Percentiles rank a stretch among this genome's conserved stretches.
Evolutionary conservation across 1,284 basidiomycete genomes (phyloP).

Genomic region (Hemileia vastatrix): DNA sequence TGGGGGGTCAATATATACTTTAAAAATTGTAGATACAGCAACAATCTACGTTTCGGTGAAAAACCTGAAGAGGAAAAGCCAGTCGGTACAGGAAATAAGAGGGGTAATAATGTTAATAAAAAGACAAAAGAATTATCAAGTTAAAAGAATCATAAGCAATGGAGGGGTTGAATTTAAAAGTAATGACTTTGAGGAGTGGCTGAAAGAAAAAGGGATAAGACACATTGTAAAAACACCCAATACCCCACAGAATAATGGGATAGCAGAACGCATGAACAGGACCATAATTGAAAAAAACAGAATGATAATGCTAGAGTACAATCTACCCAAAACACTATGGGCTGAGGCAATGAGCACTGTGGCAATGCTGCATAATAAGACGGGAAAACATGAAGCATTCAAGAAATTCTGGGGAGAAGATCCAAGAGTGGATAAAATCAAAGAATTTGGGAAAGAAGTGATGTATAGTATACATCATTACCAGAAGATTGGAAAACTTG

Average conservation of each 20-base stretch:
- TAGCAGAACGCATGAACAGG: constrained; percentile 5
- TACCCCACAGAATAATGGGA: constrained; percentile 16
- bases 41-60: constrained; percentile 7
- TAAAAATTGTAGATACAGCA: constrained; percentile 9
- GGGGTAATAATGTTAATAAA: background rate
- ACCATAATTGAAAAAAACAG: constrained; percentile 7
- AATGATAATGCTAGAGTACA: background rate
- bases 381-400: no score
- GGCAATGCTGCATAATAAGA: background rate
- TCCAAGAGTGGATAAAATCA: no score
- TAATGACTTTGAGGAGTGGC: background rate
- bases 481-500: no score
- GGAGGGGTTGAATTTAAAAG: constrained; percentile 12
- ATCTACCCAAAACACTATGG: background rate
- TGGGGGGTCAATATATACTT: constrained; percentile 8
- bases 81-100: background rate
- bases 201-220: constrained; percentile 2
- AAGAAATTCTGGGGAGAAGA: no score
- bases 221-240: constrained; percentile 5
- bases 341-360: constrained; percentile 8
- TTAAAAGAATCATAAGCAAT: constrained; percentile 5
- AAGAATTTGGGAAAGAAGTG: no score
- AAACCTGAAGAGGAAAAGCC: background rate
- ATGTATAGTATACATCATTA: no score
- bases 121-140: background rate